Evolutionary conservation across 1,284 basidiomycete species (phyloP), one percentile per base, ranked within the genome.

Genomic region (Fistulinella cinereoalba): DNA sequence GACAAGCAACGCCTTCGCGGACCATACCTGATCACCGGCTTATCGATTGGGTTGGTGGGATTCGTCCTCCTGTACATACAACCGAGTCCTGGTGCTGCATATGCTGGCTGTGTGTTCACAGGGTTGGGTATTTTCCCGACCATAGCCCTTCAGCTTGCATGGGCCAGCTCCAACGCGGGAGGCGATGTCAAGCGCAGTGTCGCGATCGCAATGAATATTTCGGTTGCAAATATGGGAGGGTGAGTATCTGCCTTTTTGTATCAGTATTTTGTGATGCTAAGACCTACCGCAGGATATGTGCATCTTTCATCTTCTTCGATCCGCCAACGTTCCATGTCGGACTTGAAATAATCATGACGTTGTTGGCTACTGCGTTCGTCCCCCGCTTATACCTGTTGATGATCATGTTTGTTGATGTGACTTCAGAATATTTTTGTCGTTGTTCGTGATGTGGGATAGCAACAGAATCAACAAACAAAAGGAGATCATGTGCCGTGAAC

Each of bases 211-310:
- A 75, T 81, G 68, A 71, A 80, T 19, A 75, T 75, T 53, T 77
- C 76, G 4, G 46, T 77, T 41, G 78, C 74, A 38, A 80, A 79
- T 53, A 58, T 77, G 15, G 79, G 79, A 61, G 77, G 77, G 76
- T 74, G 37, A 47, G 64, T 48, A 4, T 6, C 12, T 3, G 16
- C 41, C n/a, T 13, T 34, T 13, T 22, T 19, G 10, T 8, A 7
- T 3, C 4, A 4, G 6, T 42, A 15, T 22, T 19, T 24, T 16
- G 11, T 48, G 25, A 49, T 12, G n/a, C 27, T 51, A 24, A 12
- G 22, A 10, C 18, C 32, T 10, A 13, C 34, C 6, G 15, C 32
- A 73, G 74, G 41, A 65, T 75, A 50, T 71, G 71, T 54, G 67
- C 71, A 2, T 69, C 72, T 2, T 76, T 72, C 55, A 64, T 77